These are phyloP conservation scores for Xylaria multiplex DNA, from an alignment of 2,329 filamentous ascomycete genomes.

Conservation along the genomic window DNA sequence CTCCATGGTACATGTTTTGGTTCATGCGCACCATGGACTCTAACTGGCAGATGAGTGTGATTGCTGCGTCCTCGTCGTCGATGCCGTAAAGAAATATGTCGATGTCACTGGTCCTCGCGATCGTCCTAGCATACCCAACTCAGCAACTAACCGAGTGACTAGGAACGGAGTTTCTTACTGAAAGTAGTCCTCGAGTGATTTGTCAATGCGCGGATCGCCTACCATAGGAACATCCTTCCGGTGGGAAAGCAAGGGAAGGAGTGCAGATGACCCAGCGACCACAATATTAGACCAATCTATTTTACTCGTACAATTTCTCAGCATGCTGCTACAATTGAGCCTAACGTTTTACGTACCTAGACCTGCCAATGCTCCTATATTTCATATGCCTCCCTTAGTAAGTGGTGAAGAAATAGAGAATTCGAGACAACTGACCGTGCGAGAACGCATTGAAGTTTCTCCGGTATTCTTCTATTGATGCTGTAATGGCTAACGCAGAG, in stretches of 20 bases:
- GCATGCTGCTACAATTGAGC: too few species aligned
- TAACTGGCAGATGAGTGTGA: slow-evolving; percentile 5
- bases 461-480: not conserved
- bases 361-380: not conserved
- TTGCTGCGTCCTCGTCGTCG: slow-evolving; percentile 1
- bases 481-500: not conserved
- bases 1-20: not conserved
- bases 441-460: slow-evolving; percentile 2
- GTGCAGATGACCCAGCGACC: slow-evolving; percentile 1
- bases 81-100: slow-evolving; percentile 14
- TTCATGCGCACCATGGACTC: slow-evolving; percentile 1
- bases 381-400: not conserved
- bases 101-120: not conserved
- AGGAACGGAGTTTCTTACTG: not conserved
- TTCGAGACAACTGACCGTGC: not conserved
- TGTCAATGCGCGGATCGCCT: not conserved
- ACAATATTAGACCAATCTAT: slow-evolving; percentile 10
- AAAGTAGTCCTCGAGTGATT: not conserved
- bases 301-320: not conserved
- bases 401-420: not conserved
- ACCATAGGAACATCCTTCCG: not conserved
- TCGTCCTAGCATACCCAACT: not conserved
- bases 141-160: not conserved
- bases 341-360: not conserved
- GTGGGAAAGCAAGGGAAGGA: slow-evolving; percentile 2